These are phyloP conservation scores for Panicum miliaceum DNA, from an alignment of 176 grass and related monocot genomes.

Conservation along the genomic window DNA sequence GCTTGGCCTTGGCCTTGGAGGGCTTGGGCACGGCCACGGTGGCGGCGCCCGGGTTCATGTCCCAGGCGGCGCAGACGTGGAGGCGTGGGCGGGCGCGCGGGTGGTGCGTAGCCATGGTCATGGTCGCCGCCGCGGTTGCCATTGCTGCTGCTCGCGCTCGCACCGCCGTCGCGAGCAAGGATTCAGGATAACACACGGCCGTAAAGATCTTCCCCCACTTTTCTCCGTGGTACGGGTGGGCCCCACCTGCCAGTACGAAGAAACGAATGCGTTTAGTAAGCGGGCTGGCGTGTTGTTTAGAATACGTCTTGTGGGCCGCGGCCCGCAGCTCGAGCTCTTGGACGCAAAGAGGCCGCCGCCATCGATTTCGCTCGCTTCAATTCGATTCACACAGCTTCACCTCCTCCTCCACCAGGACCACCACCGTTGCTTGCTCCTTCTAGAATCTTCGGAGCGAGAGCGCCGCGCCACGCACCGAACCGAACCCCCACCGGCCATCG, in stretches of 20 bases:
- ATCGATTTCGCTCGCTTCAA: background rate
- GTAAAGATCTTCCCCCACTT: background rate
- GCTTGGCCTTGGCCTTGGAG: constrained; percentile 46
- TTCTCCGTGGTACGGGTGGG: background rate
- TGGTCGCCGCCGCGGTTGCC: constrained; percentile 41
- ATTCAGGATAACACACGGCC: constrained; percentile 19
- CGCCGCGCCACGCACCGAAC: background rate
- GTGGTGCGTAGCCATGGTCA: constrained; percentile 26
- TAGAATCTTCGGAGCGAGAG: constrained; percentile 8
- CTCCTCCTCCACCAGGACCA: background rate
- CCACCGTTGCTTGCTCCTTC: constrained; percentile 1
- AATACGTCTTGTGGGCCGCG: background rate
- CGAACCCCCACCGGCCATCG: background rate
- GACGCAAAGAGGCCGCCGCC: constrained; percentile 4
- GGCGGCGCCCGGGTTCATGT: constrained; percentile 52
- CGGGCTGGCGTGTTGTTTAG: accelerated
- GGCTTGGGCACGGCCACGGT: constrained; percentile 45
- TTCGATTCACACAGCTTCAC: constrained; percentile 10
- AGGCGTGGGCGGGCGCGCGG: constrained; percentile 13
- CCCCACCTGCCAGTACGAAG: background rate
- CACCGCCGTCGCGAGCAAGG: background rate
- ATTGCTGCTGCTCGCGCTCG: constrained; percentile 29
- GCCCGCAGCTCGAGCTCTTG: background rate
- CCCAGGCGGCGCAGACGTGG: constrained; percentile 52
- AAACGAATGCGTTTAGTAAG: background rate